These are phyloP conservation scores for Brassica hybrid DNA, from an alignment of 441 rosid species.

Conservation along the genomic window DNA sequence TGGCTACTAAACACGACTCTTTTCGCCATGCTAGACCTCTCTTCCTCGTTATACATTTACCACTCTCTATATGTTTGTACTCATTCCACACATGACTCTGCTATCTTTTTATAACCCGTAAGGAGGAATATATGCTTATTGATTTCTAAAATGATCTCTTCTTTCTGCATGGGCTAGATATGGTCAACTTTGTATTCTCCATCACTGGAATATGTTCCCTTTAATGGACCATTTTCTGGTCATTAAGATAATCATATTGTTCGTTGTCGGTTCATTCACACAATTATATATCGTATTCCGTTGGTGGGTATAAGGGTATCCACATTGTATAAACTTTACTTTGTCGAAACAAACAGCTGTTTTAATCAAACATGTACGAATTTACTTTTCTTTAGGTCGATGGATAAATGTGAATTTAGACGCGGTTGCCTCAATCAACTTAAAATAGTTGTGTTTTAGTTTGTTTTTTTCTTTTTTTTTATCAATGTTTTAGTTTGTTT, in stretches of 20 bases:
- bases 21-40: conserved; percentile 38
- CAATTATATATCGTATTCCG: background rate
- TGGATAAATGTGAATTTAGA: background rate
- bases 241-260: background rate
- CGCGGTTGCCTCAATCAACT: background rate
- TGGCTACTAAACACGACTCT: conserved; percentile 43
- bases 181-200: conserved; percentile 35
- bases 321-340: background rate
- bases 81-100: conserved; percentile 15
- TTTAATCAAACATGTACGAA: background rate
- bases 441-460: background rate
- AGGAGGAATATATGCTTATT: conserved; percentile 37
- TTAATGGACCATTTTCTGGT: conserved; percentile 27
- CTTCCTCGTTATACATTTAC: background rate
- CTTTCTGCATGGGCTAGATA: conserved; percentile 30
- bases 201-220: conserved; percentile 32
- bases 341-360: background rate
- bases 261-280: conserved; percentile 18
- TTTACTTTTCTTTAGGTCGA: background rate
- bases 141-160: conserved; percentile 20
- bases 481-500: background rate
- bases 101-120: conserved; percentile 30
- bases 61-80: conserved; percentile 21
- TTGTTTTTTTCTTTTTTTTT: background rate
- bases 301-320: conserved; percentile 10